Percentiles rank a stretch among this genome's conserved stretches.
Conservation (phyloP, 2,329 filamentous ascomycete species). For the Pestalotiopsis fici region DNA sequence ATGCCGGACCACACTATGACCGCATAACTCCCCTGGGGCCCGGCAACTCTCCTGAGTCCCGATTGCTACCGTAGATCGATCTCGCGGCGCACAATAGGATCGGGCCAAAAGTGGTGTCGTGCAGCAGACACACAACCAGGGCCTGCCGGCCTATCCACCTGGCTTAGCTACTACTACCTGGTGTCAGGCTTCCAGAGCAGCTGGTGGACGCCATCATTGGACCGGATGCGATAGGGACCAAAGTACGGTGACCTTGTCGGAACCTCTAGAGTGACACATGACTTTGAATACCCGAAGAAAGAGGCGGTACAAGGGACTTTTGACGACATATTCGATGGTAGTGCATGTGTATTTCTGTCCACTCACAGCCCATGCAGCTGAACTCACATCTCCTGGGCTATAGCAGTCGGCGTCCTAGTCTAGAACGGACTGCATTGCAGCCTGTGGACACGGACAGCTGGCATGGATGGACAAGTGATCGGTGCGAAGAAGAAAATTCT, state of each 20-base stretch:
- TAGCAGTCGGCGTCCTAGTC: background rate
- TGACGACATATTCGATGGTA: background rate
- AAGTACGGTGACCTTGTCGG: background rate
- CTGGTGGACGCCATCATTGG: background rate
- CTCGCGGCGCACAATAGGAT: background rate
- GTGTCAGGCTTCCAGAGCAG: background rate
- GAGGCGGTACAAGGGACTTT: background rate
- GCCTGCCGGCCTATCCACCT: background rate
- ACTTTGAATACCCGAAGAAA: background rate
- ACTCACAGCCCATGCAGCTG: background rate
- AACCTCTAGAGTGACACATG: background rate
- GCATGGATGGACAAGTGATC: background rate
- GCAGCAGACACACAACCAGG: background rate
- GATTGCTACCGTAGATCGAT: background rate
- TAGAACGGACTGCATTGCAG: background rate
- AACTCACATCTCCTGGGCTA: background rate
- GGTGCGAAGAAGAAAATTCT: background rate
- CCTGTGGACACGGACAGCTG: background rate
- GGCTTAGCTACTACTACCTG: background rate
- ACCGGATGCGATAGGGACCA: background rate
- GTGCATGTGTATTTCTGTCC: background rate
- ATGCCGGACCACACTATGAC: background rate
- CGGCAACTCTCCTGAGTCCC: background rate
- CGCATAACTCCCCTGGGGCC: background rate
- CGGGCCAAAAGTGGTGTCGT: background rate